phyloP scores from a whole-genome alignment of 2,329 filamentous ascomycete species.

The Fusarium sp. region DNA sequence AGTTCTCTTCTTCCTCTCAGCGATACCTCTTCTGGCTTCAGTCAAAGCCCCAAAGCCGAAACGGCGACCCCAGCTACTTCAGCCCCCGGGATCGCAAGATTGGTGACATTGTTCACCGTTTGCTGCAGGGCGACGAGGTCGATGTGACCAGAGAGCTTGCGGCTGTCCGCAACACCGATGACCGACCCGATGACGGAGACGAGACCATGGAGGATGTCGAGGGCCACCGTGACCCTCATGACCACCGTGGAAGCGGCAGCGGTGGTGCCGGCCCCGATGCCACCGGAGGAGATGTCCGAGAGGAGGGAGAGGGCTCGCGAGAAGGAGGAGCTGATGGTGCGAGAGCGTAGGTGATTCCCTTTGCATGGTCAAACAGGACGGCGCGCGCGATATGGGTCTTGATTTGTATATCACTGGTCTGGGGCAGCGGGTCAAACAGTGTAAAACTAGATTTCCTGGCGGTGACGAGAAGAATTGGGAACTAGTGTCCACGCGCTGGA shows the following conservation, averaged over 20 bases:
- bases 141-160: slow-evolving; percentile 81
- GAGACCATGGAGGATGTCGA: slow-evolving; percentile 71
- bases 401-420: slow-evolving; percentile 37
- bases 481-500: slow-evolving; percentile 42
- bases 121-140: slow-evolving; percentile 91
- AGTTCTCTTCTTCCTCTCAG: slow-evolving; percentile 92
- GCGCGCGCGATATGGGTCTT: slow-evolving; percentile 38
- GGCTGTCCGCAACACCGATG: slow-evolving; percentile 66
- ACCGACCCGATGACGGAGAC: slow-evolving; percentile 66
- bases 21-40: slow-evolving; percentile 97
- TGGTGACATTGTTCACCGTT: slow-evolving; percentile 84
- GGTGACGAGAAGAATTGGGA: slow-evolving; percentile 45
- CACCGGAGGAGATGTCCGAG: slow-evolving; percentile 89
- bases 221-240: slow-evolving; percentile 69
- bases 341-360: slow-evolving; percentile 90
- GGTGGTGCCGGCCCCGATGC: slow-evolving; percentile 88
- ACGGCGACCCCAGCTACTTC: slow-evolving; percentile 79
- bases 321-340: slow-evolving; percentile 96
- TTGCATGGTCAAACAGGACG: slow-evolving; percentile 45
- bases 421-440: slow-evolving; percentile 45
- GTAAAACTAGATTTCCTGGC: slow-evolving; percentile 50
- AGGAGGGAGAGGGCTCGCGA: slow-evolving; percentile 88
- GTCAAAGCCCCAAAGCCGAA: slow-evolving; percentile 81
- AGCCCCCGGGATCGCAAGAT: slow-evolving; percentile 89
- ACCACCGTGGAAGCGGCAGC: slow-evolving; percentile 70